Percentiles rank a stretch among this genome's conserved stretches.
phyloP scores from a whole-genome alignment of 2,329 filamentous ascomycete genomes.

The Colletotrichum magnum region DNA sequence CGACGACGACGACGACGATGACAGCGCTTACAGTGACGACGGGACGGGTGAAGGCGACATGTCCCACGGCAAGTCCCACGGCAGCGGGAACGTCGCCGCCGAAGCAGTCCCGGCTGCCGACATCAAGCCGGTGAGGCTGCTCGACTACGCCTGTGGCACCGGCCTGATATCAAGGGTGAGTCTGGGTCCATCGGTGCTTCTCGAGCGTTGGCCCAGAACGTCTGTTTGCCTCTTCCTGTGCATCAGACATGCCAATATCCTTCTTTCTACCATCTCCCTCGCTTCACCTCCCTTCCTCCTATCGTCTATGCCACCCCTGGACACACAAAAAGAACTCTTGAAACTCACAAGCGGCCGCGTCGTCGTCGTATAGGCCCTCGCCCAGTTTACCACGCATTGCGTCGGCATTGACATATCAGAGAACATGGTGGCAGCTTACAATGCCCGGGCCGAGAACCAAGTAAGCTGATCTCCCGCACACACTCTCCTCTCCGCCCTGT shows the following conservation, averaged over 20 bases:
- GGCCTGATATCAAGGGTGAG: constrained; percentile 75
- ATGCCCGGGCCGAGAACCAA: constrained; percentile 69
- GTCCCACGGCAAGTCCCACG: constrained; percentile 3
- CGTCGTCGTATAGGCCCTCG: constrained; percentile 63
- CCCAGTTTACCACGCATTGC: constrained; percentile 73
- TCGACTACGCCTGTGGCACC: constrained; percentile 85
- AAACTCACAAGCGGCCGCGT: constrained; percentile 11
- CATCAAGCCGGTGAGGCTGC: constrained; percentile 60
- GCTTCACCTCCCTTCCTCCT: not conserved
- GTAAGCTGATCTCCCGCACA: constrained; percentile 48
- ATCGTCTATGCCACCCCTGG: not conserved
- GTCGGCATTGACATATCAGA: constrained; percentile 79
- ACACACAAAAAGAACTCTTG: constrained; percentile 1
- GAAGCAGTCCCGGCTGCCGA: constrained; percentile 8
- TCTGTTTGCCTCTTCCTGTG: constrained; percentile 11
- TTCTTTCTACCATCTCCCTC: not conserved
- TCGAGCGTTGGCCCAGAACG: constrained; percentile 1
- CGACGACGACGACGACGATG: constrained; percentile 53
- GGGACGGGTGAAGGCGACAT: constrained; percentile 3
- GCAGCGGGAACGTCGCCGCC: constrained; percentile 44
- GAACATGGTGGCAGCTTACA: constrained; percentile 79
- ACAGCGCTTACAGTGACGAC: constrained; percentile 47
- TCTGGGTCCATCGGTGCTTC: constrained; percentile 32
- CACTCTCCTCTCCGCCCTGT: not conserved
- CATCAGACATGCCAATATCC: not conserved